phyloP scores from a whole-genome alignment of 2,329 filamentous ascomycete species.

The Elsinoe necatrix region DNA sequence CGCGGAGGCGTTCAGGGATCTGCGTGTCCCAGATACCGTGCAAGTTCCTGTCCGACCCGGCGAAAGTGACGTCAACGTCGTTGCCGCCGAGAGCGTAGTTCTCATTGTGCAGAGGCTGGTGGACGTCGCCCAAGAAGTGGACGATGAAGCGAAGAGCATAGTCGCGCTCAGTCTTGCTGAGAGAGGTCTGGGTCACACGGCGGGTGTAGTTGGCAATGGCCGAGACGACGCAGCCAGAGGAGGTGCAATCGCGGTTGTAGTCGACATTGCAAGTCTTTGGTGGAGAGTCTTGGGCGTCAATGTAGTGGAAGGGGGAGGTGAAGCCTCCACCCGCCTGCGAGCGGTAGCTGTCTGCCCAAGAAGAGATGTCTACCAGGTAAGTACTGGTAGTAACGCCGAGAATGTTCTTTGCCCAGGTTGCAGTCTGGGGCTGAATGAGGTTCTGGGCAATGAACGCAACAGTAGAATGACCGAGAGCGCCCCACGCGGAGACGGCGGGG shows the following conservation, averaged over 20 bases:
- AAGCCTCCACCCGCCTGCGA: conserved; percentile 41
- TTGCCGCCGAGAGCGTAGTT: conserved; percentile 33
- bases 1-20: conserved; percentile 36
- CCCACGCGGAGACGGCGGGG: conserved; percentile 38
- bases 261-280: conserved; percentile 30
- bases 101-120: conserved; percentile 36
- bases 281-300: conserved; percentile 35
- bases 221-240: conserved; percentile 34
- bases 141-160: conserved; percentile 36
- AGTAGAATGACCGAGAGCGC: conserved; percentile 46
- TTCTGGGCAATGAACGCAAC: conserved; percentile 47
- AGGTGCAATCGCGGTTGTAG: conserved; percentile 32
- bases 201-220: conserved; percentile 36
- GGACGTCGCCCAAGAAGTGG: conserved; percentile 36
- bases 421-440: conserved; percentile 37
- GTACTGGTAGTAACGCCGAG: conserved; percentile 36
- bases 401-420: conserved; percentile 37
- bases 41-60: conserved; percentile 27
- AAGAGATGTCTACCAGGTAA: conserved; percentile 45
- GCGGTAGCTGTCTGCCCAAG: conserved; percentile 48
- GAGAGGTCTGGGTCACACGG: conserved; percentile 26
- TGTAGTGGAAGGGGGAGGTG: conserved; percentile 43
- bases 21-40: conserved; percentile 39
- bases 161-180: conserved; percentile 30
- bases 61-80: conserved; percentile 31